Evolutionary conservation across 192 early-diverging fungal species (phyloP).

Genomic region (Geranomyces michiganensis): DNA sequence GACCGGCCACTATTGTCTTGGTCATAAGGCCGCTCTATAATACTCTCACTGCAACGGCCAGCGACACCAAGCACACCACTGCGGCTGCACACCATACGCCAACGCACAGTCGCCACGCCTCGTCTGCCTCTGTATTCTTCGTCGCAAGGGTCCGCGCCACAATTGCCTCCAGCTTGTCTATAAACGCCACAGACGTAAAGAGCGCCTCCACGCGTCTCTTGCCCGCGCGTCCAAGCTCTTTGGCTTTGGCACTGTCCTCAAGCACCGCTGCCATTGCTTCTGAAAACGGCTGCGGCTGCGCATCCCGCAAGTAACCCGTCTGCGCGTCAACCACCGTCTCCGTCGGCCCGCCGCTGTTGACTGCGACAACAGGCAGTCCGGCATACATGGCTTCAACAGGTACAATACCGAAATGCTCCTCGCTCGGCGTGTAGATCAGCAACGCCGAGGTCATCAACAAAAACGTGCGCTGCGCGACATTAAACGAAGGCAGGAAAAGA

Average conservation of each 20-base stretch:
- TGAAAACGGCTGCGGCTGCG: constrained; percentile 65
- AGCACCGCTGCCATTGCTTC: constrained; percentile 56
- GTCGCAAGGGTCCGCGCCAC: constrained; percentile 36
- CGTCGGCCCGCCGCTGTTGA: constrained; percentile 81
- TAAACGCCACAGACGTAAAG: constrained; percentile 74
- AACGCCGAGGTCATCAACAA: constrained; percentile 65
- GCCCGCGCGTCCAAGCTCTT: constrained; percentile 70
- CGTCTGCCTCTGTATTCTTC: constrained; percentile 29
- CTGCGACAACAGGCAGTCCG: constrained; percentile 83
- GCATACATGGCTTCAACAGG: constrained; percentile 96
- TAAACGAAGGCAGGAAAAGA: constrained; percentile 87
- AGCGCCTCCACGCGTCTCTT: constrained; percentile 58
- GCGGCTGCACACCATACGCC: no score
- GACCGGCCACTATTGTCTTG: no score
- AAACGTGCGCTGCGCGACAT: constrained; percentile 74
- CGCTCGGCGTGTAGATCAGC: constrained; percentile 86
- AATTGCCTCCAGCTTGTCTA: constrained; percentile 66
- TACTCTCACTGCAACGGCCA: no score
- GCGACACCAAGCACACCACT: no score
- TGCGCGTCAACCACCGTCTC: constrained; percentile 74
- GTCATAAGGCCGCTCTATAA: no score
- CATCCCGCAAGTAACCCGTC: constrained; percentile 78
- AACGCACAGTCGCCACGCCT: not conserved
- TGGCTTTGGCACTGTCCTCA: constrained; percentile 26
- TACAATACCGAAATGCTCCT: constrained; percentile 98